Percentiles rank a stretch among this genome's conserved stretches.
These are phyloP conservation scores for Nakaseomyces nivariensis DNA, from an alignment of 1,139 yeast species.

Conservation along the genomic window DNA sequence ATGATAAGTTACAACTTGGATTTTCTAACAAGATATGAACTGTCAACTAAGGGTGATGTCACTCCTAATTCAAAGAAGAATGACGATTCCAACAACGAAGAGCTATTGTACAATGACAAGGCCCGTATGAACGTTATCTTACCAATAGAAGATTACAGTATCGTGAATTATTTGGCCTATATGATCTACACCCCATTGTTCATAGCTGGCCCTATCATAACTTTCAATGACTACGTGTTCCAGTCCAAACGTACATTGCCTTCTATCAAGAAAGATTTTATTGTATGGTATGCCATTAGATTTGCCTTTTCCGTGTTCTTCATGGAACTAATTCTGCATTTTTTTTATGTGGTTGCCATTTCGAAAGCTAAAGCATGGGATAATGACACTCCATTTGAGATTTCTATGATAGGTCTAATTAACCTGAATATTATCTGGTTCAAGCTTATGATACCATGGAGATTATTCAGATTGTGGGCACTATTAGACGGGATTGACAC, in stretches of 20 bases:
- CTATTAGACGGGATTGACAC: slow-evolving; percentile 86
- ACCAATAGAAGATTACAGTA: slow-evolving; percentile 46
- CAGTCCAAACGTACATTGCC: slow-evolving; percentile 45
- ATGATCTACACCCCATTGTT: slow-evolving; percentile 78
- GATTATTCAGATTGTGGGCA: slow-evolving; percentile 89
- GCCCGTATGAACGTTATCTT: slow-evolving; percentile 61
- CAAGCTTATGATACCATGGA: slow-evolving; percentile 88
- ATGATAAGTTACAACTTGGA: slow-evolving; percentile 80
- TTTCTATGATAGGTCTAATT: slow-evolving; percentile 89
- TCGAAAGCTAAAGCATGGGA: slow-evolving; percentile 81
- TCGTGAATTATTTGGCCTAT: slow-evolving; percentile 63
- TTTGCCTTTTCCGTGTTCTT: slow-evolving; percentile 62
- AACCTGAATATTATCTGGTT: slow-evolving; percentile 88
- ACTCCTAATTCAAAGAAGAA: background rate
- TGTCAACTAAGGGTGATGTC: slow-evolving; percentile 4
- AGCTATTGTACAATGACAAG: slow-evolving; percentile 40
- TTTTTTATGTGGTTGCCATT: slow-evolving; percentile 86
- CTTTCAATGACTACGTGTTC: slow-evolving; percentile 82
- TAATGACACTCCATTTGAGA: slow-evolving; percentile 82
- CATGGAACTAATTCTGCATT: slow-evolving; percentile 86
- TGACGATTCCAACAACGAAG: slow-evolving; percentile 2
- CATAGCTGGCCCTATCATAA: slow-evolving; percentile 89
- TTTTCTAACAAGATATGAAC: slow-evolving; percentile 42
- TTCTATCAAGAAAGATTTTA: slow-evolving; percentile 45
- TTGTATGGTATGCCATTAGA: slow-evolving; percentile 53